phyloP scores from a whole-genome alignment of 2,329 filamentous ascomycete species.

The Epichloe hybrida region DNA sequence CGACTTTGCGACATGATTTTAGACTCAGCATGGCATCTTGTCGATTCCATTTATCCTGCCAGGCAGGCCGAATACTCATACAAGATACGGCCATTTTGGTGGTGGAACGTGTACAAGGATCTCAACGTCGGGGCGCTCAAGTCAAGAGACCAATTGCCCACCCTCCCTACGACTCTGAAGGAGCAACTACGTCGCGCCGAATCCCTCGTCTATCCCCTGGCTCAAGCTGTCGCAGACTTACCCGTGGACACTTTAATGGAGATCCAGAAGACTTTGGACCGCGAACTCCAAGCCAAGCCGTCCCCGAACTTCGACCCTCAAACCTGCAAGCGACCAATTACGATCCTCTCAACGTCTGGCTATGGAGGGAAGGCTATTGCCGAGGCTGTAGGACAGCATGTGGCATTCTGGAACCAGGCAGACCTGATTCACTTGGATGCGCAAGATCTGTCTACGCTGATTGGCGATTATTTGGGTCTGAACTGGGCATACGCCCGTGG shows the following conservation, averaged over 20 bases:
- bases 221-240: conserved; percentile 23
- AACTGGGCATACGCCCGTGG: conserved; percentile 35
- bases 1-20: conserved; percentile 22
- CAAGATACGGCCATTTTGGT: conserved; percentile 24
- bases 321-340: conserved; percentile 24
- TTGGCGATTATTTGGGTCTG: conserved; percentile 57
- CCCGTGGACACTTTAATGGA: conserved; percentile 19
- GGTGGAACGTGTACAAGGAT: conserved; percentile 25
- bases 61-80: conserved; percentile 22
- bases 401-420: conserved; percentile 47
- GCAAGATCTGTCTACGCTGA: conserved; percentile 54
- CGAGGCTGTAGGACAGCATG: conserved; percentile 40
- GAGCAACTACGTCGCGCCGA: conserved; percentile 18
- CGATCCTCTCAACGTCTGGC: conserved; percentile 23
- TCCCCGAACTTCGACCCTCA: conserved; percentile 19
- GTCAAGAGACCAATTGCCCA: conserved; percentile 17
- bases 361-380: conserved; percentile 25
- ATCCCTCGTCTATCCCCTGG: conserved; percentile 18
- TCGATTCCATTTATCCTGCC: conserved; percentile 21
- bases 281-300: conserved; percentile 16
- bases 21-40: conserved; percentile 23
- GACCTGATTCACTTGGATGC: conserved; percentile 57
- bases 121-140: conserved; percentile 16
- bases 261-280: conserved; percentile 15
- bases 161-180: conserved; percentile 14